Evolutionary conservation across 129 eudicot species (phyloP).

Genomic region (sunflower (Helianthus annuus)): DNA sequence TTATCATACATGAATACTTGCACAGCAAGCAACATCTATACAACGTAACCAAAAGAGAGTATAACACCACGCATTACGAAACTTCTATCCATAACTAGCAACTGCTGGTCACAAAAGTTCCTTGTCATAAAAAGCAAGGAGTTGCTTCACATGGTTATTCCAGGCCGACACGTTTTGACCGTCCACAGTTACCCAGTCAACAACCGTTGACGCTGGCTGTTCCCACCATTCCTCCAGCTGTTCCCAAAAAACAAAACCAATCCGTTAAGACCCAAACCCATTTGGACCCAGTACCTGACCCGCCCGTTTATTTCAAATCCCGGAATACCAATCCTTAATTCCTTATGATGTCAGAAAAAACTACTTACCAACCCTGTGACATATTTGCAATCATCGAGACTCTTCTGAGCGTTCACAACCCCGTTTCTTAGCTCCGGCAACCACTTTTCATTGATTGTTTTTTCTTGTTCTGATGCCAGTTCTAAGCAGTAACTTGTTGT

Average conservation of each 20-base stretch:
- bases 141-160: slow-evolving; percentile 95
- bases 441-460: slow-evolving; percentile 79
- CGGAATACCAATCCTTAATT: neutral
- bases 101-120: slow-evolving; percentile 48
- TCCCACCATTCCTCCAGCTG: slow-evolving; percentile 99
- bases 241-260: slow-evolving; percentile 12
- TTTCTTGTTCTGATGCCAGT: slow-evolving; percentile 94
- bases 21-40: slow-evolving; percentile 24
- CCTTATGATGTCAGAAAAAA: neutral
- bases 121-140: slow-evolving; percentile 85
- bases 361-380: slow-evolving; percentile 91
- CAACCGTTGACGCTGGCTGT: slow-evolving; percentile 97
- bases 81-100: neutral
- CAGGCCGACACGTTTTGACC: slow-evolving; percentile 91
- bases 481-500: slow-evolving; percentile 84
- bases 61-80: neutral
- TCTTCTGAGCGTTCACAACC: slow-evolving; percentile 72
- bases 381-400: slow-evolving; percentile 87
- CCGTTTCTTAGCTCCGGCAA: slow-evolving; percentile 70
- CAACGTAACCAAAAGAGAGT: slow-evolving; percentile 6
- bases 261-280: neutral
- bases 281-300: neutral
- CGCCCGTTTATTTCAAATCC: neutral
- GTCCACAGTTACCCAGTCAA: slow-evolving; percentile 96
- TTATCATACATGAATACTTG: slow-evolving; percentile 21